Conservation (phyloP, 805 yeast species). For the Candida namnaoensis region DNA sequence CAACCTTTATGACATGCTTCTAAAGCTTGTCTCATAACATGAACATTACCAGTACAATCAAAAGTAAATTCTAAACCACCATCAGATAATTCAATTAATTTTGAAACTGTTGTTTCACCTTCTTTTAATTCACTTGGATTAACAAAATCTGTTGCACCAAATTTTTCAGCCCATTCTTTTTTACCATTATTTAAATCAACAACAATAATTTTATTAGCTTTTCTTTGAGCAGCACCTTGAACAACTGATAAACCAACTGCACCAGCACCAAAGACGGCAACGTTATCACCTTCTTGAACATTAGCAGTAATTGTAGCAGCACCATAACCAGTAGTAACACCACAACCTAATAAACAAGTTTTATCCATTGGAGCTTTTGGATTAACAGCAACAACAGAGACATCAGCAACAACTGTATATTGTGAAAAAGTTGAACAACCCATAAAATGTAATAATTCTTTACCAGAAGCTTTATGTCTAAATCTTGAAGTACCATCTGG, state of each 20-base stretch:
- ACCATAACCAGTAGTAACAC: constrained; percentile 98
- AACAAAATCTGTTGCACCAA: constrained; percentile 93
- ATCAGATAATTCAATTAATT: constrained; percentile 82
- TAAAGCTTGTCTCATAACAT: constrained; percentile 92
- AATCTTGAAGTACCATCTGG: constrained; percentile 97
- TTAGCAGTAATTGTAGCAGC: constrained; percentile 93
- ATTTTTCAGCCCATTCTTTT: constrained; percentile 76
- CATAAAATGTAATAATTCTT: constrained; percentile 87
- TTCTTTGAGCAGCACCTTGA: constrained; percentile 84
- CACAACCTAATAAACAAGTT: constrained; percentile 93
- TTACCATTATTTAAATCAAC: constrained; percentile 83
- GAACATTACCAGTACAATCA: constrained; percentile 95
- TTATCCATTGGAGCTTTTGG: constrained; percentile 76
- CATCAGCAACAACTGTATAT: constrained; percentile 97
- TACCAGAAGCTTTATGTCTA: constrained; percentile 63
- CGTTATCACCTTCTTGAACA: constrained; percentile 84
- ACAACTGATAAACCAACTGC: constrained; percentile 94
- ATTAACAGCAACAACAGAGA: constrained; percentile 88
- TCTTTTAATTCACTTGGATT: constrained; percentile 74
- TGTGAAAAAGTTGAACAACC: constrained; percentile 97
- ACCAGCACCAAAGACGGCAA: constrained; percentile 97
- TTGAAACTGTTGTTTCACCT: constrained; percentile 71
- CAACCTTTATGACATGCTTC: constrained; percentile 99
- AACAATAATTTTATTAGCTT: constrained; percentile 75
- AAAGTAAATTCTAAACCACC: constrained; percentile 96